Evolutionary conservation across 73 alveolate species (phyloP).

Genomic region (Symbiodinium pilosum): DNA sequence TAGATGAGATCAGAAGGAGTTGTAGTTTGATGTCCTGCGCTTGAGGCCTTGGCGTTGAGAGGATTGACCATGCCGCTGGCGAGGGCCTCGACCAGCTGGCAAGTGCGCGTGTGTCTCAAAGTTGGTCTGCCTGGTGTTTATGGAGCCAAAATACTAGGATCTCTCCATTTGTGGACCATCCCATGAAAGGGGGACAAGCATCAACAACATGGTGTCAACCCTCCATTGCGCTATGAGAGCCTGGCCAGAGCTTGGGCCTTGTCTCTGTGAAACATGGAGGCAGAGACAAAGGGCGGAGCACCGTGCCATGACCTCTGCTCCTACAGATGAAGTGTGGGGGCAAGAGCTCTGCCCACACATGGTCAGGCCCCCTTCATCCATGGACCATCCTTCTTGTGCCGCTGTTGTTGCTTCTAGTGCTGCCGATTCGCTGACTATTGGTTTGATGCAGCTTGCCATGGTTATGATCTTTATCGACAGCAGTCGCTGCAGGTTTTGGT

Average conservation of each 20-base stretch:
- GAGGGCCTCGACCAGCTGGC: neutral
- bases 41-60: neutral
- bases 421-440: too few species aligned
- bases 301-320: neutral
- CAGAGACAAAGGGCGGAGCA: neutral
- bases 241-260: neutral
- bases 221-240: constrained; percentile 15
- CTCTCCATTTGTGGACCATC: too few species aligned
- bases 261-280: neutral
- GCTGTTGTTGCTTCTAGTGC: too few species aligned
- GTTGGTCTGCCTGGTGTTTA: neutral
- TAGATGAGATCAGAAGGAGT: too few species aligned
- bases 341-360: neutral
- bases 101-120: too few species aligned
- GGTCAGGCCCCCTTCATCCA: neutral
- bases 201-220: neutral
- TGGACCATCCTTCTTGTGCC: too few species aligned
- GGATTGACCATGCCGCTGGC: neutral
- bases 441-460: too few species aligned
- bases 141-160: too few species aligned
- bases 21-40: neutral
- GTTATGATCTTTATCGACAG: too few species aligned
- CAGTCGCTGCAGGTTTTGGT: too few species aligned
- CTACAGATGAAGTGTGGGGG: neutral
- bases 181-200: too few species aligned